Base-by-base conservation (phyloP, 2,329 filamentous ascomycete species). In the Verticillium isaacii region DNA sequence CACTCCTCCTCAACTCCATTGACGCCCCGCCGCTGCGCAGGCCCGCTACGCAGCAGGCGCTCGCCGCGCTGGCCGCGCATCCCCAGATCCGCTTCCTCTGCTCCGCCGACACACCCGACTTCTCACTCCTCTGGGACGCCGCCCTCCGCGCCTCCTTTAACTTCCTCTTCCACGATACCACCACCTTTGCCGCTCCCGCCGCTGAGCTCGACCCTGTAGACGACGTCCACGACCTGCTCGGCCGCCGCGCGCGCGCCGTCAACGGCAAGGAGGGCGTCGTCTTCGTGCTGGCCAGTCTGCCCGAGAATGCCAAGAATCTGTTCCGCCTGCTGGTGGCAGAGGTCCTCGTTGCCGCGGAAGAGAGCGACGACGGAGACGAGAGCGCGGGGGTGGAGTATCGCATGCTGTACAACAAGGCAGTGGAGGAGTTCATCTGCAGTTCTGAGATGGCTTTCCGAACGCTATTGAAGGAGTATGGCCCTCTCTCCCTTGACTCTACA, bases 371-470 rank as follows among this genome's bases (percentile, higher is more conserved):
- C 9, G 73, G 73, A 3, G 78, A 75, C 0, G 86, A 87, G 63
- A 83, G 84, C 37, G 82, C 86, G 2, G 93, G 91, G 0, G 87
- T 99, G 17, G 94, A 98, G 77, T 98, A 97, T 73, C 84, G 92
- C 25, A 89, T 92, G 68, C 75, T 99, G 66, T 99, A 98, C 72
- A 93, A 96, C 73, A 97, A 97, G 78, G 93, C 95, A 2, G 90
- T 94, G 5, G 93, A 97, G 76, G 93, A 97, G 71, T 98, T 99
- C 74, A 95, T 99, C 58, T 97, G 94, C 74, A 95, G 91, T 68
- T 97, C 91, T 63, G 95, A 98, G 78, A 93, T 98, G 85, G 93
- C 92, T 65, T 98, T 98, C 78, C 85, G 95, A 64, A 97, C 93
- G 32, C 74, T 99, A 72, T 77, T 99, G 65, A 98, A 98, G 77